Conservation (phyloP, 1,284 basidiomycete genomes). For the Neolentinus lepideus region DNA sequence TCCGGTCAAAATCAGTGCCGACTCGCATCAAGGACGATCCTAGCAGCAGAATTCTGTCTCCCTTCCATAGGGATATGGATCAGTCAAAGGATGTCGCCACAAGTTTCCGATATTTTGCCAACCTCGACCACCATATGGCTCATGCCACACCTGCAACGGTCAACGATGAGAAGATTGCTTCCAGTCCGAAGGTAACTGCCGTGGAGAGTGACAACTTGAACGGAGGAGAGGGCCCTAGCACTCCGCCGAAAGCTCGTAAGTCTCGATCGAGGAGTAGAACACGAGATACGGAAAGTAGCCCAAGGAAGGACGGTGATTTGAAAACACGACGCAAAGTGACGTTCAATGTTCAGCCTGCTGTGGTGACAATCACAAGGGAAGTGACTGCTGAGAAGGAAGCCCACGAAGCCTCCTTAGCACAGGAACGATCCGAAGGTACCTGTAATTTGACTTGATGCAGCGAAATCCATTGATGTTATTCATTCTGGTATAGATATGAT, state of each 20-base stretch:
- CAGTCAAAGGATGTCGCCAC: conserved; percentile 56
- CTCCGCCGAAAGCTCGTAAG: background rate
- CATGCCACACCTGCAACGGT: conserved; percentile 22
- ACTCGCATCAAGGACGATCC: background rate
- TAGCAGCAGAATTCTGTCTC: conserved; percentile 23
- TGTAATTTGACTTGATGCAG: conserved; percentile 3
- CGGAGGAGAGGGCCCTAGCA: background rate
- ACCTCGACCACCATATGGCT: conserved; percentile 36
- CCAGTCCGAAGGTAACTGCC: background rate
- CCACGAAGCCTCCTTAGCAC: background rate
- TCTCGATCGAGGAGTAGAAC: background rate
- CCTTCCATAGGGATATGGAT: conserved; percentile 52
- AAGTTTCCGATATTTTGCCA: conserved; percentile 58
- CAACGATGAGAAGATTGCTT: conserved; percentile 8
- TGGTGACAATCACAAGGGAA: conserved; percentile 36
- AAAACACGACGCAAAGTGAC: conserved; percentile 67
- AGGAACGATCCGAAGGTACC: conserved; percentile 30
- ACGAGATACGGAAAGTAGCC: background rate
- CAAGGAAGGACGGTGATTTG: conserved; percentile 1
- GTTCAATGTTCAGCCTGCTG: conserved; percentile 58
- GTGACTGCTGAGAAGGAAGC: conserved; percentile 22
- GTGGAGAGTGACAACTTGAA: background rate
- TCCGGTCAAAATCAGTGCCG: background rate
- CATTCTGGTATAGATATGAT: conserved; percentile 44
- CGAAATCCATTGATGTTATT: background rate